Conservation (phyloP, 2,329 filamentous ascomycete species). For the Capronia epimyces region DNA sequence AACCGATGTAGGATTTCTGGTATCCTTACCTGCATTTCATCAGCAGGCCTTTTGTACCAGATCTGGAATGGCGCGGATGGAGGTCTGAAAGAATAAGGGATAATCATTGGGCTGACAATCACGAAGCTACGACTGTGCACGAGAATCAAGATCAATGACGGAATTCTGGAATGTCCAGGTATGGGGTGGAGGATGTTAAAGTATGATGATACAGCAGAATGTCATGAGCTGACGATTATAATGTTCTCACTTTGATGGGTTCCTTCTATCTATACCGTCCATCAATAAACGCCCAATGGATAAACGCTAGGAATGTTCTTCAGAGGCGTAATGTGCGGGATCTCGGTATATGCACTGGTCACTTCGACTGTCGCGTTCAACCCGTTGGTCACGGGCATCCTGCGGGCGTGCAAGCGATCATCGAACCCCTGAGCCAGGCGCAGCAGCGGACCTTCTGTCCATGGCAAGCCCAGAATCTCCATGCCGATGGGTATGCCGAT, state of each 20-base stretch:
- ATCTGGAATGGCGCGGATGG: too few relatives aligned
- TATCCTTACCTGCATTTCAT: neutral
- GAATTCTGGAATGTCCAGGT: too few relatives aligned
- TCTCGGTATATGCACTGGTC: conserved; percentile 6
- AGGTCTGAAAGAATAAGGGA: too few relatives aligned
- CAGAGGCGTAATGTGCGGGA: conserved; percentile 18
- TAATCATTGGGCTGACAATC: too few relatives aligned
- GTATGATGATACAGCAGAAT: too few relatives aligned
- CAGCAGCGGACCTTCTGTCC: conserved; percentile 51
- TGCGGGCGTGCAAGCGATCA: conserved; percentile 43
- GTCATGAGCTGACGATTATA: too few relatives aligned
- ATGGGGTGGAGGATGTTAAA: too few relatives aligned
- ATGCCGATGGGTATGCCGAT: conserved; percentile 59
- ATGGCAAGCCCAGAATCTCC: conserved; percentile 57
- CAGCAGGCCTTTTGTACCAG: too few relatives aligned
- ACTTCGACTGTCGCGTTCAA: conserved; percentile 22
- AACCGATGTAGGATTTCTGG: neutral
- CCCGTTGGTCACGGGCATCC: conserved; percentile 36
- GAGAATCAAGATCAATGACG: too few relatives aligned
- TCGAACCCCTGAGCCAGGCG: conserved; percentile 51
- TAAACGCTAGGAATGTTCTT: conserved; percentile 22
- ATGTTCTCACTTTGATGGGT: too few relatives aligned
- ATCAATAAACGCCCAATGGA: conserved; percentile 22
- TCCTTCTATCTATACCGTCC: neutral
- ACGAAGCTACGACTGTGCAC: too few relatives aligned